Percentiles rank a stretch among this genome's conserved stretches.
phyloP scores from a whole-genome alignment of 2,329 filamentous ascomycete species.

The Aspergillus sojae region DNA sequence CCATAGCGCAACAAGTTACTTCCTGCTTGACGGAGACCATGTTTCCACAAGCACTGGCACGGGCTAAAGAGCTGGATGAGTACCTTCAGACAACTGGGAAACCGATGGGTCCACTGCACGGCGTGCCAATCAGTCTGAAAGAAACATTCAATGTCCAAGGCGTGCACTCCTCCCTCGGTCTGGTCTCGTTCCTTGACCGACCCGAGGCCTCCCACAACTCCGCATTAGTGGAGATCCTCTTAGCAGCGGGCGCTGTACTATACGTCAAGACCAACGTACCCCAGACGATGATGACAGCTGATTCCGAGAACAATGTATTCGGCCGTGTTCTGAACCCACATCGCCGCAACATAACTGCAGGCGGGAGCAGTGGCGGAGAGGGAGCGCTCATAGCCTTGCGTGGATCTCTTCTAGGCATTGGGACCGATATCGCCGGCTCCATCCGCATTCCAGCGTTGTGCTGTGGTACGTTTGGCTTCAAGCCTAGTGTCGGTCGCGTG shows the following conservation, averaged over 20 bases:
- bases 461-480: constrained; percentile 52
- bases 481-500: constrained; percentile 46
- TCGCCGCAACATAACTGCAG: constrained; percentile 60
- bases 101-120: constrained; percentile 36
- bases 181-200: constrained; percentile 62
- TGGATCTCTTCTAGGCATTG: constrained; percentile 61
- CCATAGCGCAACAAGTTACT: constrained; percentile 37
- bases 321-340: constrained; percentile 65
- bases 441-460: constrained; percentile 52
- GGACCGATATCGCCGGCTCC: constrained; percentile 59
- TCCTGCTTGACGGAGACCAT: constrained; percentile 38
- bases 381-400: constrained; percentile 61
- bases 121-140: constrained; percentile 38
- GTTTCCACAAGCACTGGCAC: constrained; percentile 33
- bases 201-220: constrained; percentile 55
- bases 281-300: constrained; percentile 55
- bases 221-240: constrained; percentile 59
- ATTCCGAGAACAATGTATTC: constrained; percentile 57
- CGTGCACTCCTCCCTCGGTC: constrained; percentile 46
- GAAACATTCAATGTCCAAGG: constrained; percentile 24
- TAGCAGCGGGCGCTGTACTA: constrained; percentile 62
- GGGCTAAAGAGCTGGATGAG: constrained; percentile 36
- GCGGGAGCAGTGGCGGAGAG: constrained; percentile 69
- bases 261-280: constrained; percentile 72
- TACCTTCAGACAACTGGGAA: constrained; percentile 24